Evolutionary conservation across 1,139 yeast species (phyloP), one percentile per base, ranked within the genome.

Genomic region (Suzukiozyma palmioleophila): DNA sequence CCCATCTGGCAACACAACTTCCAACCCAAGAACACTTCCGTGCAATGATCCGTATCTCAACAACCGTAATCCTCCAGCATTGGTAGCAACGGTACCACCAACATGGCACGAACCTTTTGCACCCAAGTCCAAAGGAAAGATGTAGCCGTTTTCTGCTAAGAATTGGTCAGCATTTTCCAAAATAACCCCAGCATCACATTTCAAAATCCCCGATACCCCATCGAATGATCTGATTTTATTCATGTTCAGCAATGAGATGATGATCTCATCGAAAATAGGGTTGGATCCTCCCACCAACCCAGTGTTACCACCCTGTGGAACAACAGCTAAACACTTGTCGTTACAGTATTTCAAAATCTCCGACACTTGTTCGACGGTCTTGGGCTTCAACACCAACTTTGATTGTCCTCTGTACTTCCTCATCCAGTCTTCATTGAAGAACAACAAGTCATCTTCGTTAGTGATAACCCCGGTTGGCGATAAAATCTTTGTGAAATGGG

Each of bases 281-380:
- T 82, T 80, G 2, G 95, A 84, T 2, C 97, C 98, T 42, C 97
- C 98, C 29, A 92, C 98, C 39, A 90, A 75, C 14, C 97, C 97
- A 3, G 97, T 90, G 62, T 90, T 90, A 46, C 98, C 98, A 56
- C 97, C 96, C 63, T 92, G 97, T 10, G 98, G 97, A 6, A 88
- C 96, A 35, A 90, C 82, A 0, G 97, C 96, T 29, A 90, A 65
- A 45, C 73, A 77, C 37, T 81, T 66, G 26, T 82, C 86, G 56
- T 86, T 85, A 69, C 97, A 88, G 62, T 88, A 84, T 58, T 81
- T 80, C 54, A 92, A 58, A 46, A 92, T 87, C 51, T 77, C 56
- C 3, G 92, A 73, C 15, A 92, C 83, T 59, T 92, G 94, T 44
- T 84, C 79, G 2, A 89, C 79, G 13, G 86, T 77, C 53, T 84